Conservation (phyloP, 1,284 basidiomycete species). For the Microbotryum lychnidis-dioicae region DNA sequence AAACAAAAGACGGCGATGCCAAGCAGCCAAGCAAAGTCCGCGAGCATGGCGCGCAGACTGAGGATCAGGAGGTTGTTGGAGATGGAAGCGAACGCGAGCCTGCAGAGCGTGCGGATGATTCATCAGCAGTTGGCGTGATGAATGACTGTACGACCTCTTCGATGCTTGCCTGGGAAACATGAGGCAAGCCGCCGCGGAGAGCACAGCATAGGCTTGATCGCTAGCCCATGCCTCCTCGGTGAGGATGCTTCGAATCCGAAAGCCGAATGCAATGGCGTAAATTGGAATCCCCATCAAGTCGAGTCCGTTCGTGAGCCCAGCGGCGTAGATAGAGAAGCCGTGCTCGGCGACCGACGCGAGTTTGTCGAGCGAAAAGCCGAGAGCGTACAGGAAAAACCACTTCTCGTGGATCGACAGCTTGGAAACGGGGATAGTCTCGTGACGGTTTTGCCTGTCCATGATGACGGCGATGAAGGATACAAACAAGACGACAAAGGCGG, state of each 20-base stretch:
- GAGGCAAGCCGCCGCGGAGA: slow-evolving; percentile 38
- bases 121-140: background rate
- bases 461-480: slow-evolving; percentile 40
- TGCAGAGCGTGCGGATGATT: background rate
- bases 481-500: slow-evolving; percentile 38
- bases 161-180: slow-evolving; percentile 35
- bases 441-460: slow-evolving; percentile 32
- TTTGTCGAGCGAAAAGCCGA: slow-evolving; percentile 37
- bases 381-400: slow-evolving; percentile 36
- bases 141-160: background rate
- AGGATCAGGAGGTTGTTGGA: slow-evolving; percentile 42
- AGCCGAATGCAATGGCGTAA: slow-evolving; percentile 37
- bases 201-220: slow-evolving; percentile 39
- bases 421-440: slow-evolving; percentile 16
- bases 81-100: slow-evolving; percentile 40
- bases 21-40: slow-evolving; percentile 39
- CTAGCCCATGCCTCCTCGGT: slow-evolving; percentile 29
- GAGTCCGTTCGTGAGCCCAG: slow-evolving; percentile 40
- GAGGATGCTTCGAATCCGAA: slow-evolving; percentile 37
- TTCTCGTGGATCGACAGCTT: slow-evolving; percentile 17
- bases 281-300: slow-evolving; percentile 37
- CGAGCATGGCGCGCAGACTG: slow-evolving; percentile 41
- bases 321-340: slow-evolving; percentile 36
- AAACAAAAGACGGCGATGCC: slow-evolving; percentile 31
- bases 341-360: slow-evolving; percentile 33